A percentile compares a stretch with the other conserved stretches of the same genome.
Conservation (phyloP, 2,329 filamentous ascomycete species). For the Amauroascus verrucosus region DNA sequence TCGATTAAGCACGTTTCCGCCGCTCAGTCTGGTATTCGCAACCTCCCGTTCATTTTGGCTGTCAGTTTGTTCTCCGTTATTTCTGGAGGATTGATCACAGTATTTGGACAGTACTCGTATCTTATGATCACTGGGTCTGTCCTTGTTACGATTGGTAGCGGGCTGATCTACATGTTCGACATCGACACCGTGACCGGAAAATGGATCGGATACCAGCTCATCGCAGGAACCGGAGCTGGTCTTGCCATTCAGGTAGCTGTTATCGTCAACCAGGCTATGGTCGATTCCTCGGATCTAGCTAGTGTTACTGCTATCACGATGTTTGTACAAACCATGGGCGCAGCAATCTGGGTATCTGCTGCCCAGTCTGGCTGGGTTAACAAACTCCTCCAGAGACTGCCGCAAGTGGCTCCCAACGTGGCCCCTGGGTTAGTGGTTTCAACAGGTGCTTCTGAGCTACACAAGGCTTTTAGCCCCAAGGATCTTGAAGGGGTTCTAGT, state of each 20-base stretch:
- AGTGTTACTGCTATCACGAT: conserved; percentile 20
- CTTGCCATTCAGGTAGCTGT: conserved; percentile 19
- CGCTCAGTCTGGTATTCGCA: conserved; percentile 27
- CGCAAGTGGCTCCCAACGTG: conserved; percentile 28
- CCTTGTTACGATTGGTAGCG: conserved; percentile 23
- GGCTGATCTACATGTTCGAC: conserved; percentile 24
- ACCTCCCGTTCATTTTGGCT: conserved; percentile 31
- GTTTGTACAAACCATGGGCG: conserved; percentile 19
- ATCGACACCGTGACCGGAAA: conserved; percentile 17
- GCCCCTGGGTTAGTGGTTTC: conserved; percentile 35
- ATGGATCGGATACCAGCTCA: conserved; percentile 23
- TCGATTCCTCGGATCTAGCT: conserved; percentile 15
- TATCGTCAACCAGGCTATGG: conserved; percentile 19
- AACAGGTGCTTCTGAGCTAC: conserved; percentile 51
- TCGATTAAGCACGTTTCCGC: conserved; percentile 34
- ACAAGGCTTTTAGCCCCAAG: conserved; percentile 41
- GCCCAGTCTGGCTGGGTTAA: conserved; percentile 19
- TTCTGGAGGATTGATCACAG: conserved; percentile 14
- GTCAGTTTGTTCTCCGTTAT: conserved; percentile 20
- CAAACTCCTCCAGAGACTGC: conserved; percentile 12
- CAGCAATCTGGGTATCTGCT: conserved; percentile 20
- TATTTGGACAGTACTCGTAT: conserved; percentile 20
- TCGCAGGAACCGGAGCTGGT: conserved; percentile 21
- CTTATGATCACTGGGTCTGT: conserved; percentile 19
- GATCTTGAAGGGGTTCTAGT: conserved; percentile 12